A percentile compares a stretch with the other conserved stretches of the same genome.
phyloP scores from a whole-genome alignment of 768 basidiomycete genomes.

The Panaeolus cyanescens region DNA sequence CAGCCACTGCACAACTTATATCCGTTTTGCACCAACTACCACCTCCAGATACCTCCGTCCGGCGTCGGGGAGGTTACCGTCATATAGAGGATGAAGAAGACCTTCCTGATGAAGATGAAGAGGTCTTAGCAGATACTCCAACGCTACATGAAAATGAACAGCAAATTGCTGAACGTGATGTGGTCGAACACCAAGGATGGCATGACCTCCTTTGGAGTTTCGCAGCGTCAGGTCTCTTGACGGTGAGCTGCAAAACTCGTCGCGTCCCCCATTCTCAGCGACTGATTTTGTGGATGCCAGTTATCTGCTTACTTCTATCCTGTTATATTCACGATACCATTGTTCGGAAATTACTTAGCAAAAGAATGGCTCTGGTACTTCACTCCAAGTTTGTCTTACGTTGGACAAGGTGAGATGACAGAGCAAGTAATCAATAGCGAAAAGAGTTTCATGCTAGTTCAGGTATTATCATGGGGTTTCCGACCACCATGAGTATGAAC shows the following conservation, averaged over 20 bases:
- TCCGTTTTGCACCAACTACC: conserved; percentile 84
- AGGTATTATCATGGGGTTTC: conserved; percentile 98
- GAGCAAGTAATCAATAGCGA: neutral
- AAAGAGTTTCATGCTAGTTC: conserved; percentile 2
- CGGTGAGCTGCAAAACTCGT: conserved; percentile 49
- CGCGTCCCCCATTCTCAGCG: neutral
- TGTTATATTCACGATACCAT: conserved; percentile 80
- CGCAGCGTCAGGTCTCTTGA: conserved; percentile 67
- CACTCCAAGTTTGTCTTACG: conserved; percentile 88
- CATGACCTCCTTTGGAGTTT: conserved; percentile 78
- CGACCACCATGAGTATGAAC: conserved; percentile 93
- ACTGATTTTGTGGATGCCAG: conserved; percentile 40
- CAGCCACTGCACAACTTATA: conserved; percentile 94
- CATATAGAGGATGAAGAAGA: conserved; percentile 38
- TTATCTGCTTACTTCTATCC: conserved; percentile 89
- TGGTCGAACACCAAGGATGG: conserved; percentile 75
- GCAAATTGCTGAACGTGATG: conserved; percentile 41
- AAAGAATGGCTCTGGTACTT: conserved; percentile 93
- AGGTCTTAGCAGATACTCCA: conserved; percentile 10
- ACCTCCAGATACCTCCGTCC: conserved; percentile 59
- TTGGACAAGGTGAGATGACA: conserved; percentile 78
- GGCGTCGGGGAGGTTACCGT: conserved; percentile 59
- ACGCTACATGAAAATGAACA: conserved; percentile 32
- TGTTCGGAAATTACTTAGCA: conserved; percentile 84
- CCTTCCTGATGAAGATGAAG: conserved; percentile 16